phyloP scores from a whole-genome alignment of 1,139 yeast species.

The Suhomyces ambrosiae region DNA sequence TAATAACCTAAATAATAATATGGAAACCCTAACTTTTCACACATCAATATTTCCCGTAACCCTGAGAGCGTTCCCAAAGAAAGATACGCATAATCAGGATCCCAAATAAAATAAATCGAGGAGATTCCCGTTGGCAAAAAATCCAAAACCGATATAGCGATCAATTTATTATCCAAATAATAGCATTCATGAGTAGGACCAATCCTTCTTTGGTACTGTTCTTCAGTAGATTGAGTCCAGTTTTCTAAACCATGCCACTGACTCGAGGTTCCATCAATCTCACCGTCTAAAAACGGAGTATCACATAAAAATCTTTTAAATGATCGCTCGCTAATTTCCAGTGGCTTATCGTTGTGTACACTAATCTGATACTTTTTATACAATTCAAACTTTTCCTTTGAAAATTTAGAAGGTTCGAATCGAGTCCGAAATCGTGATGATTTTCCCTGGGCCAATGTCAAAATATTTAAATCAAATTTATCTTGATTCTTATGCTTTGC shows the following conservation, averaged over 20 bases:
- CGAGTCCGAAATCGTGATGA: slow-evolving; percentile 46
- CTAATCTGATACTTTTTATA: slow-evolving; percentile 68
- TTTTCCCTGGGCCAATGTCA: slow-evolving; percentile 30
- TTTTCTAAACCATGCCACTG: slow-evolving; percentile 36
- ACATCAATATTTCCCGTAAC: slow-evolving; percentile 64
- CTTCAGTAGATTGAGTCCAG: slow-evolving; percentile 23
- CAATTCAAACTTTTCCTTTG: slow-evolving; percentile 64
- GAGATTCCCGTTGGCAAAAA: slow-evolving; percentile 76
- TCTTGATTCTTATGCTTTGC: slow-evolving; percentile 19
- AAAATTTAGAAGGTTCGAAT: slow-evolving; percentile 55
- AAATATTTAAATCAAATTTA: slow-evolving; percentile 27
- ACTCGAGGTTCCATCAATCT: slow-evolving; percentile 25
- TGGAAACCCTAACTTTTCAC: slow-evolving; percentile 40
- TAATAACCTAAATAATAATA: slow-evolving; percentile 78
- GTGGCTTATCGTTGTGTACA: slow-evolving; percentile 65
- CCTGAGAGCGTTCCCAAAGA: slow-evolving; percentile 82
- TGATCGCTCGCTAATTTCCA: slow-evolving; percentile 44
- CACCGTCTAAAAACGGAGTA: slow-evolving; percentile 52
- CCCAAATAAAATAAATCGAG: slow-evolving; percentile 87
- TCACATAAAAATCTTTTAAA: slow-evolving; percentile 71
- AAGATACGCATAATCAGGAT: slow-evolving; percentile 71
- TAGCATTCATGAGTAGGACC: slow-evolving; percentile 80
- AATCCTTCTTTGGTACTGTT: slow-evolving; percentile 18
- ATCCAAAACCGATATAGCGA: slow-evolving; percentile 81
- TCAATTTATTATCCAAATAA: slow-evolving; percentile 59